Evolutionary conservation across 768 basidiomycete species (phyloP), one percentile per base, ranked within the genome.

Genomic region (Rhodotorula graminis): DNA sequence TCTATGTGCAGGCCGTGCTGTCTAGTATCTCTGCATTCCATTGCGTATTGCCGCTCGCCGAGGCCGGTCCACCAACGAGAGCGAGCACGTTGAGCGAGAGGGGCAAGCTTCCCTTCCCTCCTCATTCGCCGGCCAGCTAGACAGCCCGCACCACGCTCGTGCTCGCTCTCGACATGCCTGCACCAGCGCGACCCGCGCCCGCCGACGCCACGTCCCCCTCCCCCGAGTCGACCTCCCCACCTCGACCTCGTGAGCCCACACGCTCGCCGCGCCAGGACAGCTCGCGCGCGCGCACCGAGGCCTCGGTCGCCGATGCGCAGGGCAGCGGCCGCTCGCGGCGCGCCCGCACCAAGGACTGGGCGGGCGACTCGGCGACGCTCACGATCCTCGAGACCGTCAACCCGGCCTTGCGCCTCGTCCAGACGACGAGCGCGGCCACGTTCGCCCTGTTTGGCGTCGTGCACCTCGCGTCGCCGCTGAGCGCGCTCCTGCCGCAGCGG

Each of bases 361-460:
- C 50, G 11, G 50, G 50, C 50, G 50, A 52, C 11, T 52, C 50
- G 50, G 50, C 23, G 25, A 52, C 50, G 1, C 27, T 52, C 9
- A 27, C 50, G 6, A 25, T 52, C n/a, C 27, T 55, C 53, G 12
- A 6, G n/a, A 29, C 53, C n/a, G n/a, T 55, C n/a, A n/a, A 55
- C n/a, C 53, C 53, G 53, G 27, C 27, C 9, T n/a, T 67, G 11
- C 29, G 31, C 55, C 42, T 71, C 10, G 47, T 56, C 8, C 74
- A 75, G 55, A 57, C 61, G 29, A 40, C 69, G 53, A 64, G 60
- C 18, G 65, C 74, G 79, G 79, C 94, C 25, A 93, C 93, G 2
- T 95, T 98, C 77, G 95, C 96, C 80, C 93, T 94, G 3, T 84
- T 99, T 40, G 81, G 94, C 79, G 90, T 93, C 33, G 52, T 77